Evolutionary conservation across 768 basidiomycete genomes (phyloP).

Genomic region (Sutorius australiensis): DNA sequence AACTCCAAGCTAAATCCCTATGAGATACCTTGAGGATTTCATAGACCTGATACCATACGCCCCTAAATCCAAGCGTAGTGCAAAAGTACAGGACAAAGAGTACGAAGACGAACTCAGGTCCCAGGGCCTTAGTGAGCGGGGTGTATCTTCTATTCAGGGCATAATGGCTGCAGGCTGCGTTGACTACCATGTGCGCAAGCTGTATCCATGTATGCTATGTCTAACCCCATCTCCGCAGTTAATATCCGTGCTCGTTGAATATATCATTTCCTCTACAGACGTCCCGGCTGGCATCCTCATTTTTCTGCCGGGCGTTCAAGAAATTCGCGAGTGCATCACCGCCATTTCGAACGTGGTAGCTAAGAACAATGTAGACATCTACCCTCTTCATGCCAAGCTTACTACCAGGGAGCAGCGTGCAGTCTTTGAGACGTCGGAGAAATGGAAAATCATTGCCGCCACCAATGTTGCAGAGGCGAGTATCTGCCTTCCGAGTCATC

Average conservation of each 20-base stretch:
- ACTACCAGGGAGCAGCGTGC: conserved; percentile 77
- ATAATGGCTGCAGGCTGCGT: conserved; percentile 60
- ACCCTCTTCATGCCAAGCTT: conserved; percentile 88
- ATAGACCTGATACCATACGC: conserved; percentile 55
- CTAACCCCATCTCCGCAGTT: conserved; percentile 39
- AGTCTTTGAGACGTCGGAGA: conserved; percentile 61
- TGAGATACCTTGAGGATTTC: conserved; percentile 83
- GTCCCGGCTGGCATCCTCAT: conserved; percentile 68
- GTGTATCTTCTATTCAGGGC: conserved; percentile 53
- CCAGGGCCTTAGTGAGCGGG: conserved; percentile 50
- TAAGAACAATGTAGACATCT: conserved; percentile 42
- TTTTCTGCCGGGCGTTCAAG: conserved; percentile 88
- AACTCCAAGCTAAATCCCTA: conserved; percentile 1
- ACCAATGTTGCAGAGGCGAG: conserved; percentile 89
- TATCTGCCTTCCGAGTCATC: background rate
- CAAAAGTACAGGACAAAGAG: conserved; percentile 35
- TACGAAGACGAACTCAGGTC: conserved; percentile 46
- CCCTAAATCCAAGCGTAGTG: conserved; percentile 37
- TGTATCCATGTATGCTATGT: background rate
- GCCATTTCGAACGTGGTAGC: conserved; percentile 39
- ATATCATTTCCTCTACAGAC: conserved; percentile 51
- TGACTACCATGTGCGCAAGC: conserved; percentile 59
- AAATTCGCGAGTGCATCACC: conserved; percentile 76
- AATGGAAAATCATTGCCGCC: conserved; percentile 82
- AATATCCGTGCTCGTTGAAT: conserved; percentile 58